Base-by-base conservation (phyloP, 805 yeast genomes). In the Candida maris region DNA sequence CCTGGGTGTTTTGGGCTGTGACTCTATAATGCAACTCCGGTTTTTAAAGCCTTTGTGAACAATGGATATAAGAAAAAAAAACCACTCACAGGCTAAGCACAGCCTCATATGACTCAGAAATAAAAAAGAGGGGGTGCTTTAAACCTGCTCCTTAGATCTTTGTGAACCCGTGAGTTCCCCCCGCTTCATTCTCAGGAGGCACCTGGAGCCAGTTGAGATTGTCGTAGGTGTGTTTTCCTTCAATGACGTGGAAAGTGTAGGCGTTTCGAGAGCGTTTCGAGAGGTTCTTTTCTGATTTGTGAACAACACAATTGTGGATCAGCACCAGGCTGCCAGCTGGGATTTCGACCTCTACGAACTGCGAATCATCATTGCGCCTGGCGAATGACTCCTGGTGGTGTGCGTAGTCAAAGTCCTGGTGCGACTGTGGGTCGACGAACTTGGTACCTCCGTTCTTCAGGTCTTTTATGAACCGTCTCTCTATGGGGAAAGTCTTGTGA, bases 181-280 rank as follows among this genome's bases (percentile, higher is more conserved):
- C 27, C 9, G 60, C 61, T 8, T 8, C 15, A 6, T 49, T 43
- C 4, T 72, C 51, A 0, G 81, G 73, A 2, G 93, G 93, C 4
- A 83, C 77, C 52, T 85, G 94, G 23, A 84, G 67, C 93, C 94
- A 85, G 54, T 84, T 84, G 50, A 67, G 57, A 16, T 62, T 61
- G 53, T 84, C 93, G 50, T 82, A 85, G 18, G 69, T 56, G 9
- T 73, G 64, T 2, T 43, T 58, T 2, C 91, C 91, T 35, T 85
- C 93, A 38, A 85, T 81, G 29, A 81, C 71, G 53, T 85, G 94
- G 60, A 85, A 85, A 0, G 93, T 81, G 58, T 83, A 85, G 0
- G 88, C 93, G 51, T 68, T 82, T 44, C 94, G 67, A 7, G 86
- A 78, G 38, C 65, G 67, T 4, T 46, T 46, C 9, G 84, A 75